Base-by-base conservation (phyloP, 2,329 filamentous ascomycete genomes). In the Colletotrichum karsti region DNA sequence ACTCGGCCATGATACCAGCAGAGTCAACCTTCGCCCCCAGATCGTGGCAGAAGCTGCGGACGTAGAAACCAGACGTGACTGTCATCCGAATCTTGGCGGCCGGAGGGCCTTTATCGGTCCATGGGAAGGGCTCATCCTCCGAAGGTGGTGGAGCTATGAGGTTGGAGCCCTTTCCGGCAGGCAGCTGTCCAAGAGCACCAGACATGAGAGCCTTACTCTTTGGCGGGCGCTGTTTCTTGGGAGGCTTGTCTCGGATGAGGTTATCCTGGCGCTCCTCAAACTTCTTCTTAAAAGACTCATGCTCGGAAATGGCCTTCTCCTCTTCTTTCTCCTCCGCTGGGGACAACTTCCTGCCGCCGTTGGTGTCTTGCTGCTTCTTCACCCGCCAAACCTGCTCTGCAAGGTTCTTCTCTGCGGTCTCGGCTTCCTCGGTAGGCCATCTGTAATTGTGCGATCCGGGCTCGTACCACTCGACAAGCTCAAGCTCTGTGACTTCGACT, bases 1-100 rank as follows among this genome's bases (percentile, higher is more conserved):
- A 88, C 73, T 92, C 90, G 22, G 93, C 90, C 95, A 99, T 98
- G 72, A 96, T 85, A 35, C 88, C 96, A 24, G 93, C 90, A 12
- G 94, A 97, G 58, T 88, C 90, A 13, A 98, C 86, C 72, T 93
- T 94, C 72, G 90, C 85, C 22, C 95, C 96, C 4, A 99, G 86
- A 75, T 99, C 96, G 77, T 98, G 94, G 74, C 94, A 95, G 73
- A 99, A 90, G 65, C 93, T 97, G 70, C 96, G 92, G 13, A 99
- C 95, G 79, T 99, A 99, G 84, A 98, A 99, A 41, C 96, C 96
- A 0, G 94, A 97, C 2, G 94, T 94, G 57, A 98, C 95, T 1
- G 93, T 97, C 89, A 99, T 94, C 64, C 92, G 91, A 67, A 99
- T 89, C 75, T 89, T 92, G 54, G 89, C 93, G 1, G 95, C 96